Base-by-base conservation (phyloP, 306 rosid species). In the Castanea crenata region DNA sequence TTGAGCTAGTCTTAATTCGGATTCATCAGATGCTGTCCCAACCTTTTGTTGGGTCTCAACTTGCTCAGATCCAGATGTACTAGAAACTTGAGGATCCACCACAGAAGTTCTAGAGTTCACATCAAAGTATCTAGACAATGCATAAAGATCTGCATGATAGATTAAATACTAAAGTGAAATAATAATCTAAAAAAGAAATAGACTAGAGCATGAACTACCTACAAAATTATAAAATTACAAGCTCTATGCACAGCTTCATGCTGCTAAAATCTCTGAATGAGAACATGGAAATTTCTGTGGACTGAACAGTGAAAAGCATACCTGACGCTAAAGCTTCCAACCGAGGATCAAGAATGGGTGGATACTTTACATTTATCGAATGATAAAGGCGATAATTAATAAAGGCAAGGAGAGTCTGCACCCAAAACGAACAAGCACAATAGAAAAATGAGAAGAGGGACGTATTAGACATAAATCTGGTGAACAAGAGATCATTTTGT, bases 251-350 rank as follows among this genome's bases (percentile, higher is more conserved):
- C 74, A 65, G 68, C 79, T 23, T 76, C 32, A 69, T 12, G 78
- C 46, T 55, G 58, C 56, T 31, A 44, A 38, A 74, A 73, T 41
- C 52, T 52, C 75, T 10, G 20, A 20, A 69, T 14, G 5, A 77
- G 63, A 83, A 63, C 19, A 3, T 20, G 27, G 29, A 68, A 38
- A 68, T 68, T 31, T 8, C 3, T 16, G 23, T 69, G 19, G 23
- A 20, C 51, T 31, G 41, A 59, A 52, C 16, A 23, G 35, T 68
- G 62, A 71, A 49, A 74, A 12, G 3, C 14, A 16, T 78, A 92
- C 98, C 99, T 74, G 92, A 92, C 70, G 98, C 96, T 68, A 90
- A 78, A 70, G 96, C 92, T 85, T 95, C 99, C 88, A 90, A 79
- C 46, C 78, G 83, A 20, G 94, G 88, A 88, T 95, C 94, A 69